Percentiles rank a stretch among this genome's conserved stretches.
These are phyloP conservation scores for Verticillium nubilum DNA, from an alignment of 2,329 filamentous ascomycete species.

Conservation along the genomic window DNA sequence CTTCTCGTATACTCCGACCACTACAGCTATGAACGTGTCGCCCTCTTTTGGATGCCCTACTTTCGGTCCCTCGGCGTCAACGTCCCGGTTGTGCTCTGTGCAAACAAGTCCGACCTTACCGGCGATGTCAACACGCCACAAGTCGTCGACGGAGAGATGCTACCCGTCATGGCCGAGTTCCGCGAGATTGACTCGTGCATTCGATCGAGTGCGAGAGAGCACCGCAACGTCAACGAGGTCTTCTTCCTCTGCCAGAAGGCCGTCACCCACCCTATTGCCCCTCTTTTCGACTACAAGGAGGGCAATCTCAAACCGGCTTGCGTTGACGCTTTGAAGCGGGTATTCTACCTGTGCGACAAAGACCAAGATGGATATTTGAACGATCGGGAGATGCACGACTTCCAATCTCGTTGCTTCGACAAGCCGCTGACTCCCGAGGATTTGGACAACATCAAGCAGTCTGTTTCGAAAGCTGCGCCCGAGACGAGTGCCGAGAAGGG, in stretches of 20 bases:
- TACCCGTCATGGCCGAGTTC: constrained; percentile 97
- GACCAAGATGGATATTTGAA: constrained; percentile 92
- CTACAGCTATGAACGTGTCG: constrained; percentile 97
- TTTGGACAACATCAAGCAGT: constrained; percentile 83
- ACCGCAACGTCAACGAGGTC: constrained; percentile 90
- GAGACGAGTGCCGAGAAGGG: constrained; percentile 61
- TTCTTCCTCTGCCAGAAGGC: constrained; percentile 99
- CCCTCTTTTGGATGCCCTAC: constrained; percentile 97
- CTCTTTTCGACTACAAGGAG: constrained; percentile 95
- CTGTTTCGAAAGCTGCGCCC: constrained; percentile 66
- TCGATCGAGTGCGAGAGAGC: constrained; percentile 83
- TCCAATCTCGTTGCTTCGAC: constrained; percentile 88
- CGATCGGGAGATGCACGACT: constrained; percentile 84
- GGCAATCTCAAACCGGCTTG: constrained; percentile 81
- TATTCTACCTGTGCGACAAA: constrained; percentile 95
- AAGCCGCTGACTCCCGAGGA: constrained; percentile 79
- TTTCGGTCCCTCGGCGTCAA: constrained; percentile 98
- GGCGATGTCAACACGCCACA: constrained; percentile 71
- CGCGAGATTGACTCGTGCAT: constrained; percentile 99
- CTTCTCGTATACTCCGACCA: constrained; percentile 96
- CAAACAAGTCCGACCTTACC: constrained; percentile 92
- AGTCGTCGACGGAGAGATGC: constrained; percentile 93
- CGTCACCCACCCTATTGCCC: constrained; percentile 93
- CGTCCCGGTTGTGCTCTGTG: constrained; percentile 91
- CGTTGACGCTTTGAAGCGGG: constrained; percentile 75